phyloP scores from a whole-genome alignment of 805 yeast species.

The Hanseniaspora thailandica region DNA sequence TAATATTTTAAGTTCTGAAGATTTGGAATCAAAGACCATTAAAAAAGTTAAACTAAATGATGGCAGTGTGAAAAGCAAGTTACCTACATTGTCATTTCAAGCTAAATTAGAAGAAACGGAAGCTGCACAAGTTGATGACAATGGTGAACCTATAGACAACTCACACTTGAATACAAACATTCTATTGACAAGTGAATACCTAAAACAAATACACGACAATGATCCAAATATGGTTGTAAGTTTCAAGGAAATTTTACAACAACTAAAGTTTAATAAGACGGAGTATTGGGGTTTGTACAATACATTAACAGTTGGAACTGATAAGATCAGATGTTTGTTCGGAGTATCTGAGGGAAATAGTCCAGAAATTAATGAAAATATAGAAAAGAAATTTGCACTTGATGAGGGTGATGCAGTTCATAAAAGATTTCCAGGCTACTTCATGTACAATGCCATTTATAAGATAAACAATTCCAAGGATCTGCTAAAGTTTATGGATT shows the following conservation, averaged over 20 bases:
- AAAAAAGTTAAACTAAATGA: slow-evolving; percentile 6
- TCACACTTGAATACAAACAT: slow-evolving; percentile 65
- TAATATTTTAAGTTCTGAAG: background rate
- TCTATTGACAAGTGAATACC: slow-evolving; percentile 81
- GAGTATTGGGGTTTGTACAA: slow-evolving; percentile 53
- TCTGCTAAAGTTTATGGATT: slow-evolving; percentile 56
- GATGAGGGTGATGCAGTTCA: background rate
- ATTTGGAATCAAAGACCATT: background rate
- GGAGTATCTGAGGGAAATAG: slow-evolving; percentile 58
- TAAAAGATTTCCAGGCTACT: slow-evolving; percentile 18
- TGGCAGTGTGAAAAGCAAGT: background rate
- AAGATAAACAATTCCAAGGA: slow-evolving; percentile 76
- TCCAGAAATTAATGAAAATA: slow-evolving; percentile 65
- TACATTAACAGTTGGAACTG: slow-evolving; percentile 41
- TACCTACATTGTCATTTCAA: slow-evolving; percentile 8
- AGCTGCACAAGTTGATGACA: background rate
- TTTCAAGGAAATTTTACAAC: slow-evolving; percentile 70
- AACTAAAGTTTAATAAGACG: slow-evolving; percentile 38
- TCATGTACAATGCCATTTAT: slow-evolving; percentile 80
- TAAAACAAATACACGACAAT: slow-evolving; percentile 29
- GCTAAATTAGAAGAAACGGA: background rate
- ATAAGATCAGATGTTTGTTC: slow-evolving; percentile 46
- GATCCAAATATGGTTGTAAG: slow-evolving; percentile 75
- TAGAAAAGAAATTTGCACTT: slow-evolving; percentile 38
- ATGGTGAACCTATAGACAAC: slow-evolving; percentile 1